Evolutionary conservation across 2,329 filamentous ascomycete genomes (phyloP).

Genomic region (Verticillium zaregamsianum): DNA sequence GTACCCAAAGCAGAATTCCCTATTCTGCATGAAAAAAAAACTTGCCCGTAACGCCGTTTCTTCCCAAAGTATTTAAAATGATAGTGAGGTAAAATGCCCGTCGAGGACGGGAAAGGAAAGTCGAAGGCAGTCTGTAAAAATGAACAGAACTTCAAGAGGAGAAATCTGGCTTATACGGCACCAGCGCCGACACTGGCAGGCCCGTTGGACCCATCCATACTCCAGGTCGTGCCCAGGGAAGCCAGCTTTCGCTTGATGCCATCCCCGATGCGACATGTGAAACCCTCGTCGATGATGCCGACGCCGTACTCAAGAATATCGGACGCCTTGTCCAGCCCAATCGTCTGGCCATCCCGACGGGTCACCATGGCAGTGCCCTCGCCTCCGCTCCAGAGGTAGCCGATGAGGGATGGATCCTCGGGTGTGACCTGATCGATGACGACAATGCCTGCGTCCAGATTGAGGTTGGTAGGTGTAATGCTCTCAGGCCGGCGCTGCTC

Average conservation of each 20-base stretch:
- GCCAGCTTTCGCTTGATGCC: conserved; percentile 39
- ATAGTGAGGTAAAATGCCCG: not conserved
- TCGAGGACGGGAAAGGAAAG: not conserved
- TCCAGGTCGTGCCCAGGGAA: conserved; percentile 34
- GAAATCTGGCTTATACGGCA: not conserved
- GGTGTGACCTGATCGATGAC: conserved; percentile 36
- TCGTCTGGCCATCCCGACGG: conserved; percentile 22
- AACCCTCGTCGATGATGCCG: conserved; percentile 31
- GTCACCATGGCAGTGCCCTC: conserved; percentile 28
- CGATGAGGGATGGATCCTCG: conserved; percentile 30
- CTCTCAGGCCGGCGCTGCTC: conserved; percentile 4
- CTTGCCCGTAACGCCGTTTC: not conserved
- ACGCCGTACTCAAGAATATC: conserved; percentile 37
- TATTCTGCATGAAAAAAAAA: not conserved
- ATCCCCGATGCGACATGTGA: conserved; percentile 38
- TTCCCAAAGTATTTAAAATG: not conserved
- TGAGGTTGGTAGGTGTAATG: not conserved
- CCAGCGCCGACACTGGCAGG: conserved; percentile 5
- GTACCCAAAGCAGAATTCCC: not conserved
- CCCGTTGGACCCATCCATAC: conserved; percentile 16
- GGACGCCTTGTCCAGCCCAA: conserved; percentile 31
- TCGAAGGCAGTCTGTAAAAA: not conserved
- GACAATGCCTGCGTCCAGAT: conserved; percentile 12
- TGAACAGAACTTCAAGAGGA: not conserved
- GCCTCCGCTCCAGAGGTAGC: conserved; percentile 33